Evolutionary conservation across 345 rosid species (phyloP), one percentile per base, ranked within the genome.

Genomic region (Eucalyptus brandiana): DNA sequence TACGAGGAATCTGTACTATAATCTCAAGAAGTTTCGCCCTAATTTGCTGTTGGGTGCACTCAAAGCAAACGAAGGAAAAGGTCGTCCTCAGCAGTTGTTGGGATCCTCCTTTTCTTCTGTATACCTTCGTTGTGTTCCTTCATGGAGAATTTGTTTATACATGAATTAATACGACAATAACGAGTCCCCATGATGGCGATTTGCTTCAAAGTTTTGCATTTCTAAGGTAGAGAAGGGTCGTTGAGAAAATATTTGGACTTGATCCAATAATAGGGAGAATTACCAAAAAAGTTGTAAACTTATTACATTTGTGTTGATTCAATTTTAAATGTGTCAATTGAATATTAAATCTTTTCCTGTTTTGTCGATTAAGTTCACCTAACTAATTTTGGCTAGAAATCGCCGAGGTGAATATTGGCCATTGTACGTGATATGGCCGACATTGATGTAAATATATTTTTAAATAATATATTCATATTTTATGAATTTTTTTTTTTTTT

Each of bases 341-440:
- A 0, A 53, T 53, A 53, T 21, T 53, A 53, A 53, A 53, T 53
- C 0, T 53, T 53, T 4, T 53, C 58, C 5, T 53, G 21, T 53
- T 53, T 53, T 53, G 56, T 53, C 4, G 19, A 53, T 53, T 53
- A 53, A 53, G 56, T 19, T 53, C 56, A 19, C 56, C 24, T 53
- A 53, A 53, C 24, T 53, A 53, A 19, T 53, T 53, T 53, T 53
- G 24, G 56, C 10, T 53, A 19, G 56, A 53, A 53, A 53, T 53
- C 10, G 1, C 24, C 0, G 8, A 53, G 24, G 24, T 53, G 56
- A 53, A 19, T 8, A 0, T 2, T 18, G 10, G 56, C 2, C 10
- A 53, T 53, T 0, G 9, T 8, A 53, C 0, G 10, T 19, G 56
- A 53, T 53, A 53, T 53, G 24, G 5, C 10, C 2, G 0, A 53